Percentiles rank a stretch among this genome's conserved stretches.
Evolutionary conservation across 768 basidiomycete genomes (phyloP).

Genomic region (Gautieria morchelliformis): DNA sequence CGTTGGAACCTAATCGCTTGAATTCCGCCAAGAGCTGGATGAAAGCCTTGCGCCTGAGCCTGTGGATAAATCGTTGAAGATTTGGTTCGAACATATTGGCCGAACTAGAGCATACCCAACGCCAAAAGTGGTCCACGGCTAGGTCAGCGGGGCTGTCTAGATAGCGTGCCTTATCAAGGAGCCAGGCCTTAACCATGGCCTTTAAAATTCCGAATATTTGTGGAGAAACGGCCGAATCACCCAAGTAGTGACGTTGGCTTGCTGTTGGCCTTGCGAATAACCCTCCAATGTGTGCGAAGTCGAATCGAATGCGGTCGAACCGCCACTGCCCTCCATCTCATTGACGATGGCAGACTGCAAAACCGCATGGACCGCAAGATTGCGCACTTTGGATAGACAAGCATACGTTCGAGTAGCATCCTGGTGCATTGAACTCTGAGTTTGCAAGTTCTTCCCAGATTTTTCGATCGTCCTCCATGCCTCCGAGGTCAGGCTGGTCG

Average conservation of each 20-base stretch:
- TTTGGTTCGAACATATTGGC: slow-evolving; percentile 89
- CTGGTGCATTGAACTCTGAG: slow-evolving; percentile 77
- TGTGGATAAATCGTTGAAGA: slow-evolving; percentile 86
- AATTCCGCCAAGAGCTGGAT: slow-evolving; percentile 96
- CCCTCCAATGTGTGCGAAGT: slow-evolving; percentile 86
- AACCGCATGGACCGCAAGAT: slow-evolving; percentile 89
- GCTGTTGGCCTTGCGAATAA: slow-evolving; percentile 57
- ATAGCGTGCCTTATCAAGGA: slow-evolving; percentile 62
- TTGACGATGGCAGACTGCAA: slow-evolving; percentile 92
- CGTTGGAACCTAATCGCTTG: slow-evolving; percentile 85
- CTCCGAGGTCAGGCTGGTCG: slow-evolving; percentile 86
- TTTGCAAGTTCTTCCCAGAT: slow-evolving; percentile 68
- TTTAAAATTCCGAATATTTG: slow-evolving; percentile 81
- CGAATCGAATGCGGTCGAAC: slow-evolving; percentile 88
- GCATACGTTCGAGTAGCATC: slow-evolving; percentile 89
- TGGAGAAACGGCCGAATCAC: slow-evolving; percentile 82
- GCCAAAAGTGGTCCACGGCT: slow-evolving; percentile 91
- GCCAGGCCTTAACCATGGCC: slow-evolving; percentile 83
- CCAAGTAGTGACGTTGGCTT: slow-evolving; percentile 70
- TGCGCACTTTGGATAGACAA: slow-evolving; percentile 81
- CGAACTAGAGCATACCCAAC: slow-evolving; percentile 84
- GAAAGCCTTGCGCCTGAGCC: slow-evolving; percentile 96
- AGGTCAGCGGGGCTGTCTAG: slow-evolving; percentile 53
- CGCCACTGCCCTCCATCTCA: slow-evolving; percentile 93
- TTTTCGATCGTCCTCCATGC: slow-evolving; percentile 78